phyloP scores from a whole-genome alignment of 495 filamentous ascomycete genomes.

The Lentithecium fluviatile region DNA sequence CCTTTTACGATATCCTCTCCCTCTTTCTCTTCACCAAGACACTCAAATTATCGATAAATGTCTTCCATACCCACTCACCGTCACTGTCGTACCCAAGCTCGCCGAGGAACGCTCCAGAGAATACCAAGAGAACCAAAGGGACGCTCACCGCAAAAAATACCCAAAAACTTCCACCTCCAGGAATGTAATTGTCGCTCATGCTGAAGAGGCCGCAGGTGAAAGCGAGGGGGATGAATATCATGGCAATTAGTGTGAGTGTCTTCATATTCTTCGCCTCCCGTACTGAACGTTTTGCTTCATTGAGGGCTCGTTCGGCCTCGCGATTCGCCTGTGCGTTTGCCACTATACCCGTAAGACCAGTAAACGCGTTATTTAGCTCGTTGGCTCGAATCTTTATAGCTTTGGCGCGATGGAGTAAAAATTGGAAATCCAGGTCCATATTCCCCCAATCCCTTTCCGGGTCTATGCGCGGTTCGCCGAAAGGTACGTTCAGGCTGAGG shows the following conservation, averaged over 20 bases:
- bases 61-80: no score
- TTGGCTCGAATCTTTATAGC: neutral
- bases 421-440: neutral
- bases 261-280: constrained; percentile 10
- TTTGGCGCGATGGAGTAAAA: neutral
- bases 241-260: neutral
- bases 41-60: no score
- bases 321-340: neutral
- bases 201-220: neutral
- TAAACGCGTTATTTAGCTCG: neutral
- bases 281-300: neutral
- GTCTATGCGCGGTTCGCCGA: neutral
- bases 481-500: neutral
- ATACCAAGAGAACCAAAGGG: constrained; percentile 1
- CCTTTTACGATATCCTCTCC: no score
- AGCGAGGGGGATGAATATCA: constrained; percentile 5
- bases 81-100: constrained; percentile 1
- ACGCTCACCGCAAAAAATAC: constrained; percentile 1
- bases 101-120: neutral
- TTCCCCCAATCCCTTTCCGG: neutral
- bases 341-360: neutral
- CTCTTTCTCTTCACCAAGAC: no score
- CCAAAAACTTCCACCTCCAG: constrained; percentile 4
- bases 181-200: constrained; percentile 2
- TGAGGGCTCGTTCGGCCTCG: neutral